Evolutionary conservation across 495 filamentous ascomycete species (phyloP), one percentile per base, ranked within the genome.

Genomic region (Amphirosellinia nigrospora): DNA sequence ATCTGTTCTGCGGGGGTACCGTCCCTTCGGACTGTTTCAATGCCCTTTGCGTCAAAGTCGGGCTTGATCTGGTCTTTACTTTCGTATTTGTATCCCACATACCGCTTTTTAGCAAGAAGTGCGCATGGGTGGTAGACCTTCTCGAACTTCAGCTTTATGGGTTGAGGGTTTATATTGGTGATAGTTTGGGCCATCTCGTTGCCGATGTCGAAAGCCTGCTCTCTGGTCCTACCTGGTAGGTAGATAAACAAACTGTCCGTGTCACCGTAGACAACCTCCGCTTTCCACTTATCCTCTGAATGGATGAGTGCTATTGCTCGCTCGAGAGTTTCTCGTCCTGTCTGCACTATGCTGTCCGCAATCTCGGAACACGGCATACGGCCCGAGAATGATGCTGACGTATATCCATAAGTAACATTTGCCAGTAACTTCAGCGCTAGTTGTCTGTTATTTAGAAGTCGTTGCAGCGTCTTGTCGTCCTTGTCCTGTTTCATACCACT

Each of bases 351-450:
- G 80, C 93, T 97, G 81, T 99, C 96, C 38, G 96, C 96, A 70
- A 99, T 98, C 80, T 99, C 96, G 16, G 94, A 91, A 78, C 96
- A 99, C 4, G 96, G 96, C 96, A 98, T 98, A 45, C 96, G 87
- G 1, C 96, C 96, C 0, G 94, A 97, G 79, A 96, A 98, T 5
- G 93, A 93, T 2, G 96, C 96, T 15, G 95, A 97, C 0, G 96
- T 95, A 79, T 99, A 99, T 46, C 96, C 96, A 72, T 99, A 99
- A 0, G 96, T 99, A 69, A 99, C 96, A 72, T 99, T 99, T 8
- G 96, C 96, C 53, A 98, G 94, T 16, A 99, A 86, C 77, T 99
- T 99, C n/a, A 99, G 87, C 1, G 96, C 96, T 0, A 99, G 82
- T 72, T 99, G 96, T 75, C 96, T 84, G 78, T 97, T 97, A 84